These are phyloP conservation scores for Sisymbrium irio DNA, from an alignment of 345 rosid genomes.

Conservation along the genomic window DNA sequence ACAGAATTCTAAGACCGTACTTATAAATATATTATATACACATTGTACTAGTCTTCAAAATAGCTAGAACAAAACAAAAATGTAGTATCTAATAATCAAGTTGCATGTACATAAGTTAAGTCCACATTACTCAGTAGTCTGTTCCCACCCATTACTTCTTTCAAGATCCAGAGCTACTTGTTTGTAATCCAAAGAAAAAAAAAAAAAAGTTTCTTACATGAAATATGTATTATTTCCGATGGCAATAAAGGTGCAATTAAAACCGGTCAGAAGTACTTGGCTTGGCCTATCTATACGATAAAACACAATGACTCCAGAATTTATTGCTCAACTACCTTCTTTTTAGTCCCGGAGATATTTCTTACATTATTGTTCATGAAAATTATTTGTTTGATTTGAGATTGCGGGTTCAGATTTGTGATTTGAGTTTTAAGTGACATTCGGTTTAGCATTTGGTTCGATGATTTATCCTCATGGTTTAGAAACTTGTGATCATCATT, in stretches of 20 bases:
- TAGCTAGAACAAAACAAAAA: background rate
- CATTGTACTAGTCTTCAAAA: background rate
- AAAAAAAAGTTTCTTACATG: too few relatives aligned
- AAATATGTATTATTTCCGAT: constrained; percentile 11
- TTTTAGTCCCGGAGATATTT: constrained; percentile 15
- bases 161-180: background rate
- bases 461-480: constrained; percentile 2
- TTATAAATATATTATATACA: background rate
- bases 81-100: background rate
- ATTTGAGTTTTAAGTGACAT: background rate
- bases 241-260: constrained; percentile 28
- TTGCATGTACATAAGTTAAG: background rate
- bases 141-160: background rate
- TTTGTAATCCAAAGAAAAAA: background rate
- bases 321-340: constrained; percentile 32
- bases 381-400: constrained; percentile 8
- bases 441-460: background rate
- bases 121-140: background rate
- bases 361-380: background rate
- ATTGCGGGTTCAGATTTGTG: background rate
- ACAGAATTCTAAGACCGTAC: background rate
- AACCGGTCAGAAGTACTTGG: constrained; percentile 34
- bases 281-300: constrained; percentile 21
- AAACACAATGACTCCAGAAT: constrained; percentile 31
- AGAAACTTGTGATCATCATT: background rate